Percentiles rank a stretch among this genome's conserved stretches.
phyloP scores from a whole-genome alignment of 306 rosid species.

The Prunus davidiana region DNA sequence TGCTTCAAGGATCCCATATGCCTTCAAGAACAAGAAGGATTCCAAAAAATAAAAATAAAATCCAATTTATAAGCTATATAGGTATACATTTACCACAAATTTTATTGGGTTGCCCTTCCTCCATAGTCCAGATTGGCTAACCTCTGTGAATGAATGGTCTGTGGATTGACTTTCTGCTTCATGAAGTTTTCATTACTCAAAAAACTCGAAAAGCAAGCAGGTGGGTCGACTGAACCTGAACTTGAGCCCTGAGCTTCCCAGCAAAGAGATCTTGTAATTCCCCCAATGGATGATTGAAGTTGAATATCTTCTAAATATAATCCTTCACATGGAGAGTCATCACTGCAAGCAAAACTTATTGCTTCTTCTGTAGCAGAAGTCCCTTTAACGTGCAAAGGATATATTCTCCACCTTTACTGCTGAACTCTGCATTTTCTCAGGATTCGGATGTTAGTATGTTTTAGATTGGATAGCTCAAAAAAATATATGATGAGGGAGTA shows the following conservation, averaged over 20 bases:
- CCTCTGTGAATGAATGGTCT: constrained; percentile 21
- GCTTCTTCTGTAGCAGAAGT: constrained; percentile 79
- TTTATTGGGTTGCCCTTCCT: not conserved
- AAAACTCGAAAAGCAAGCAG: constrained; percentile 50
- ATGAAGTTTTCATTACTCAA: constrained; percentile 30
- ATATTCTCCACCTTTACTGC: constrained; percentile 69
- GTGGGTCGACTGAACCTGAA: constrained; percentile 53
- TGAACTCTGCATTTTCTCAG: constrained; percentile 50
- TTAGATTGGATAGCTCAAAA: not conserved
- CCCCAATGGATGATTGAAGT: constrained; percentile 40
- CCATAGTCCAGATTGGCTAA: not conserved
- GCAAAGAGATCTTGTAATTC: constrained; percentile 47
- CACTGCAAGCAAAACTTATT: constrained; percentile 73
- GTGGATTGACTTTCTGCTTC: constrained; percentile 33
- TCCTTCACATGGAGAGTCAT: constrained; percentile 59
- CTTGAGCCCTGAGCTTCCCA: constrained; percentile 79
- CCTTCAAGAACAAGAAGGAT: not conserved
- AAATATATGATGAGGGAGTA: too few species aligned
- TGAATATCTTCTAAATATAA: constrained; percentile 59
- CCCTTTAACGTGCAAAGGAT: constrained; percentile 69
- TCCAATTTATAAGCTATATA: not conserved
- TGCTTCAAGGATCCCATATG: not conserved
- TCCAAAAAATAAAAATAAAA: not conserved
- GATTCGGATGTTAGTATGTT: constrained; percentile 15
- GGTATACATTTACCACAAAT: not conserved